phyloP scores from a whole-genome alignment of 805 yeast genomes.

The Wickerhamiella lipophila region DNA sequence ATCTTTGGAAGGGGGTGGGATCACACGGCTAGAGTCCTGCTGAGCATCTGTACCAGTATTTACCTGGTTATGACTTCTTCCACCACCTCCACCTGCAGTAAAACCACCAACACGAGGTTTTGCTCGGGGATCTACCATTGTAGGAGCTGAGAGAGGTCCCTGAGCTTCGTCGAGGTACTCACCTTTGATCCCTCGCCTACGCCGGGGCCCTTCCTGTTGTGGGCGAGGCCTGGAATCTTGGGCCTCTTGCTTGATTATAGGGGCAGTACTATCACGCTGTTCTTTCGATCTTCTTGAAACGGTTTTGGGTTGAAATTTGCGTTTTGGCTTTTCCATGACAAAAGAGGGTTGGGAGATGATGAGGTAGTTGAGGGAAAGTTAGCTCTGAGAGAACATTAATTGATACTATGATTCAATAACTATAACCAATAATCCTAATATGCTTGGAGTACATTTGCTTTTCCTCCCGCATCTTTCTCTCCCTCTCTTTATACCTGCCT shows the following conservation, averaged over 20 bases:
- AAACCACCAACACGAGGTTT: background rate
- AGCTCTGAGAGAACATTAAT: no score
- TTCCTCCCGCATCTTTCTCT: no score
- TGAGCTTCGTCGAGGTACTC: constrained; percentile 24
- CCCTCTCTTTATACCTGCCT: no score
- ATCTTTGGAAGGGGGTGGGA: background rate
- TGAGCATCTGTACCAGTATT: background rate
- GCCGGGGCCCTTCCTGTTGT: constrained; percentile 14
- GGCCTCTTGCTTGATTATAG: constrained; percentile 32
- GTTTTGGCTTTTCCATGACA: constrained; percentile 10
- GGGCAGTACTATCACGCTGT: constrained; percentile 70
- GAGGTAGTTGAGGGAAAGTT: no score
- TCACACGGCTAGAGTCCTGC: background rate
- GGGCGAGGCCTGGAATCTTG: constrained; percentile 14
- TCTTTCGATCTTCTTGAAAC: constrained; percentile 76
- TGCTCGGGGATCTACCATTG: constrained; percentile 17
- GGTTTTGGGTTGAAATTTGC: constrained; percentile 70
- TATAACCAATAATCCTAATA: no score
- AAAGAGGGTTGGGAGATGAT: background rate
- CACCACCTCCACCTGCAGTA: constrained; percentile 12
- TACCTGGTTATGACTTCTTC: constrained; percentile 2
- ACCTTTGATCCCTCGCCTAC: constrained; percentile 12
- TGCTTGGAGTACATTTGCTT: no score
- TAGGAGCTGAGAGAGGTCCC: constrained; percentile 30
- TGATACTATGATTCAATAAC: no score